Base-by-base conservation (phyloP, 306 rosid species). In the Leucaena leucocephala region DNA sequence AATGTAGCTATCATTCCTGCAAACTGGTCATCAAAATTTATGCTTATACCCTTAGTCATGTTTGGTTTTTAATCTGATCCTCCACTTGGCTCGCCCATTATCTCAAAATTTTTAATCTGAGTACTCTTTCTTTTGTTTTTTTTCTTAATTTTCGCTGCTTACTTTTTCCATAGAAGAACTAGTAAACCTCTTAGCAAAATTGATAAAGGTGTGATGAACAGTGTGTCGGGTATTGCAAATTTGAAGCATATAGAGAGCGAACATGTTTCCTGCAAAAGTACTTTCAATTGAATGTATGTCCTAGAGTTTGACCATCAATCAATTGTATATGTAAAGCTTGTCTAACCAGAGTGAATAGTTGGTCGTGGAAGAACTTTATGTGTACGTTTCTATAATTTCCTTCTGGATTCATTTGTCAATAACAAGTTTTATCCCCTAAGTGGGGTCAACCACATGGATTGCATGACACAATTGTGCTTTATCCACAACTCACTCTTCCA, bases 151-250 rank as follows among this genome's bases (percentile, higher is more conserved):
- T 55, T 33, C 22, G 67, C 49, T n/a, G 48, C 50, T 21, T 69
- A 57, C n/a, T 78, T n/a, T 33, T 69, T 15, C 76, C 46, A 9
- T 45, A 35, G 46, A 59, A 68, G 57, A 33, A 45, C 38, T 79
- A 66, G 35, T 48, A 14, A 38, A n/a, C 59, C 43, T 54, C 13
- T 58, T 36, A 59, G 36, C 38, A 19, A 59, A 19, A 59, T 36
- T 21, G 27, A 12, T 70, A n/a, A 50, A 49, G 62, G 9, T 45
- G 21, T 71, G 75, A 49, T 71, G 10, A 70, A 59, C 71, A 59
- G 5, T 5, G 33, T 78, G 54, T 57, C 61, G 2, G 33, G 10
- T 36, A 10, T 68, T 27, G 45, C 17, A 42, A 16, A 33, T 52
- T 78, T 55, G 70, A 57, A 46, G 40, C 69, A 27, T 55, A 13